phyloP scores from a whole-genome alignment of 1,284 basidiomycete genomes.

The Irpex rosettiformis region DNA sequence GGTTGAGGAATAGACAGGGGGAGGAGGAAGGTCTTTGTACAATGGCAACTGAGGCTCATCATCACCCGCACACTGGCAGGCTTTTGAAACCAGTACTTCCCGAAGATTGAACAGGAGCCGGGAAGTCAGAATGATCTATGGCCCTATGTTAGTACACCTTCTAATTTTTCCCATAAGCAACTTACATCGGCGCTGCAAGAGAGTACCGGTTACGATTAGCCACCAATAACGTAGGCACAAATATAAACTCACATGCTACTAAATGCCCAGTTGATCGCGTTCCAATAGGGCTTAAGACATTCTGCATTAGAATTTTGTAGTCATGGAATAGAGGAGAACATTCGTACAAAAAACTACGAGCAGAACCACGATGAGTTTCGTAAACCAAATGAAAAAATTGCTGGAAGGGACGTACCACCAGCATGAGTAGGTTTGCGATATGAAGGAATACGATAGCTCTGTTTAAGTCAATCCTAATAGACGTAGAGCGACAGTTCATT shows the following conservation, averaged over 20 bases:
- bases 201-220: neutral
- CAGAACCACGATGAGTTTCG: neutral
- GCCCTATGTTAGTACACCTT: neutral
- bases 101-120: conserved; percentile 9
- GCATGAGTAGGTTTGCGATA: neutral
- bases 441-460: neutral
- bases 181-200: conserved; percentile 4
- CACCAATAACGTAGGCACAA: neutral
- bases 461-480: neutral
- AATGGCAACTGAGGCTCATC: neutral
- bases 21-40: neutral
- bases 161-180: neutral
- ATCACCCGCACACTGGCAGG: neutral
- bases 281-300: conserved; percentile 6
- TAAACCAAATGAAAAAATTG: neutral
- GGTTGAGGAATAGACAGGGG: neutral
- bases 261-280: conserved; percentile 8
- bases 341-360: neutral
- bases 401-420: neutral
- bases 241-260: conserved; percentile 4
- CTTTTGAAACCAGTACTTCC: neutral
- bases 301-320: neutral
- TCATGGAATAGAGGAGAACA: neutral
- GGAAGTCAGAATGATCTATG: conserved; percentile 6
- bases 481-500: neutral